Conservation (phyloP, 495 filamentous ascomycete species). For the Podospora fimiseda region DNA sequence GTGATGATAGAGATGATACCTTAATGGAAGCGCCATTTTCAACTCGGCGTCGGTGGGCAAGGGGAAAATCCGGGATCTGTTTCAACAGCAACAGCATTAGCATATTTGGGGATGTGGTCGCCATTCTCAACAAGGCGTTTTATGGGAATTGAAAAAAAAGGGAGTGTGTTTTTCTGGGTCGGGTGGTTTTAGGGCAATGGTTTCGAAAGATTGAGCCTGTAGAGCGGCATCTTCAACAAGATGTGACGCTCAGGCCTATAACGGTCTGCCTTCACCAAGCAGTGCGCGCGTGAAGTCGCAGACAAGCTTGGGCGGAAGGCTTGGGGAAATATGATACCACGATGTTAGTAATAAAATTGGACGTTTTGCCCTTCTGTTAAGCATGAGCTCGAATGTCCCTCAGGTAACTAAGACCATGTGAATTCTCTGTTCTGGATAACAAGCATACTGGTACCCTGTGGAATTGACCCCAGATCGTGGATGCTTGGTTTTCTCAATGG, state of each 20-base stretch:
- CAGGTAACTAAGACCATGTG: no score
- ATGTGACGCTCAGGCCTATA: slow-evolving; percentile 11
- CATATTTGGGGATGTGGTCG: slow-evolving; percentile 24
- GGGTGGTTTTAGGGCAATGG: not conserved
- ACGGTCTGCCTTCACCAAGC: slow-evolving; percentile 19
- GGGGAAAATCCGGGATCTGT: slow-evolving; percentile 22
- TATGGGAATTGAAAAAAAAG: not conserved
- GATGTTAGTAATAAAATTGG: not conserved
- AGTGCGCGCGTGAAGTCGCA: slow-evolving; percentile 15
- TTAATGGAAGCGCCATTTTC: slow-evolving; percentile 26
- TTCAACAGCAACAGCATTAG: slow-evolving; percentile 33
- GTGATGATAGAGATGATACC: slow-evolving; percentile 32
- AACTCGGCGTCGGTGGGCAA: slow-evolving; percentile 30
- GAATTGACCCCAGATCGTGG: no score
- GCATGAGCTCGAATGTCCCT: not conserved
- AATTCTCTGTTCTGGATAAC: no score
- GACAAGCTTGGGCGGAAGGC: slow-evolving; percentile 4
- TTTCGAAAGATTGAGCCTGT: slow-evolving; percentile 3
- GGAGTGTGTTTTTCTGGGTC: not conserved
- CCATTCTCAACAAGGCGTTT: slow-evolving; percentile 32
- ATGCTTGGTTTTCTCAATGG: no score
- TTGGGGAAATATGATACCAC: slow-evolving; percentile 3
- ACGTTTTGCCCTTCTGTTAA: not conserved
- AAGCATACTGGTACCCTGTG: no score
- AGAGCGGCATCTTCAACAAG: slow-evolving; percentile 22